Conservation (phyloP, 2,329 filamentous ascomycete species). For the Orbilia oligospora region DNA sequence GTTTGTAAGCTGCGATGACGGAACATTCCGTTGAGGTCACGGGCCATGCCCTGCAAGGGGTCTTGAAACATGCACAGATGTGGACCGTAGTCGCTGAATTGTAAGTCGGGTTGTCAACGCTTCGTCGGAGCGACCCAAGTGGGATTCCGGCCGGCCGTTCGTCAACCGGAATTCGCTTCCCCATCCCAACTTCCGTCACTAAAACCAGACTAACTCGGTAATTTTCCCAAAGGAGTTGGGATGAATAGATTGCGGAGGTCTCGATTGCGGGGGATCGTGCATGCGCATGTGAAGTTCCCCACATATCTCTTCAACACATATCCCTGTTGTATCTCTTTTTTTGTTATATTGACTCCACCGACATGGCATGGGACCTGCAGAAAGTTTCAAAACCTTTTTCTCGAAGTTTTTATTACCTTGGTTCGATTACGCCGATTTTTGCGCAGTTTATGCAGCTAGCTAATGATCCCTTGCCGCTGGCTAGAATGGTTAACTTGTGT, state of each 20-base stretch:
- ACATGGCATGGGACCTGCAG: conserved; percentile 26
- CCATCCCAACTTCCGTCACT: conserved; percentile 5
- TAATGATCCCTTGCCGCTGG: conserved; percentile 17
- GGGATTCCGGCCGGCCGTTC: conserved; percentile 39
- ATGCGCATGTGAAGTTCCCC: conserved; percentile 10
- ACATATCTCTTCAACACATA: neutral
- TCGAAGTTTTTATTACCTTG: conserved; percentile 27
- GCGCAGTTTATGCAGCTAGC: conserved; percentile 3
- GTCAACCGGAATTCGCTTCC: conserved; percentile 12
- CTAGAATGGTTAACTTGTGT: neutral
- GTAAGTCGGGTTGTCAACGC: conserved; percentile 31
- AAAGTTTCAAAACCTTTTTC: conserved; percentile 29
- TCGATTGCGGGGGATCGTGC: conserved; percentile 42
- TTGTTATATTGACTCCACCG: neutral
- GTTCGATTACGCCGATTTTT: conserved; percentile 1
- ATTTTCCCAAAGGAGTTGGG: conserved; percentile 25
- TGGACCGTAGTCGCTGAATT: neutral
- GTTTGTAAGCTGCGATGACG: neutral
- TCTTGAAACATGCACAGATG: neutral
- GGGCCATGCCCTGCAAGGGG: conserved; percentile 16
- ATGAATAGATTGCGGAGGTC: conserved; percentile 43
- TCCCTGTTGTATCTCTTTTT: neutral
- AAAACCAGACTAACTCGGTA: conserved; percentile 5
- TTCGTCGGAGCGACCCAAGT: conserved; percentile 31
- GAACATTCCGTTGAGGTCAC: conserved; percentile 1